Percentiles rank a stretch among this genome's conserved stretches.
Conservation (phyloP, 495 filamentous ascomycete species). For the Penicillium coffeae region DNA sequence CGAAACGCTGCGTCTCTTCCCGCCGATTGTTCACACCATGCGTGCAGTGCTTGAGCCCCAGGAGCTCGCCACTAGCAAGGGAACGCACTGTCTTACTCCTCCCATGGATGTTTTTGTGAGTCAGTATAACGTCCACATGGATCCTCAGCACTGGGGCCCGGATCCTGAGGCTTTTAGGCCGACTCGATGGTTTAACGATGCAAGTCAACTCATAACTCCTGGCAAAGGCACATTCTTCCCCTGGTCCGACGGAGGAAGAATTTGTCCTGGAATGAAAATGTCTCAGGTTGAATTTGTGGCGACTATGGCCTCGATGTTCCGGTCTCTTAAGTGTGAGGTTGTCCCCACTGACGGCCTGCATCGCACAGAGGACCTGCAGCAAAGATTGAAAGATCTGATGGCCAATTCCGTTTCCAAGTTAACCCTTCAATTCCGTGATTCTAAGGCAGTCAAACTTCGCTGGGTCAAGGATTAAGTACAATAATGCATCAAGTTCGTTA, state of each 20-base stretch:
- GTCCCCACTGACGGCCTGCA: background rate
- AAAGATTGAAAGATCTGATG: background rate
- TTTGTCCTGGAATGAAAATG: conserved; percentile 51
- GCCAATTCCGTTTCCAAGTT: background rate
- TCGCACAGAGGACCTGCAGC: background rate
- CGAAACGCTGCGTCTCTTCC: conserved; percentile 51
- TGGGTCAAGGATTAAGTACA: background rate
- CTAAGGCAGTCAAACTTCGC: background rate
- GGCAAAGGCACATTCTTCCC: conserved; percentile 37
- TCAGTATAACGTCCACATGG: conserved; percentile 30
- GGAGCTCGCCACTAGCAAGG: conserved; percentile 16
- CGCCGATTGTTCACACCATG: conserved; percentile 37
- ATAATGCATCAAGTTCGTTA: background rate
- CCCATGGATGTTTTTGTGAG: conserved; percentile 25
- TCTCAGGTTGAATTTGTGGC: conserved; percentile 54
- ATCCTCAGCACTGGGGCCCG: conserved; percentile 28
- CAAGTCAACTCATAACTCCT: conserved; percentile 22
- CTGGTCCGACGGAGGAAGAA: conserved; percentile 45
- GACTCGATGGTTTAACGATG: conserved; percentile 37
- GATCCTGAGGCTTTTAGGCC: conserved; percentile 47
- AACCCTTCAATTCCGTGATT: background rate
- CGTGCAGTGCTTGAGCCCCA: conserved; percentile 31
- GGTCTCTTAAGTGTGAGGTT: background rate
- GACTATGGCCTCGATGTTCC: conserved; percentile 22
- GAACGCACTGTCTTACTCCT: conserved; percentile 24